Base-by-base conservation (phyloP, 306 rosid genomes). In the Lablab purpureus region DNA sequence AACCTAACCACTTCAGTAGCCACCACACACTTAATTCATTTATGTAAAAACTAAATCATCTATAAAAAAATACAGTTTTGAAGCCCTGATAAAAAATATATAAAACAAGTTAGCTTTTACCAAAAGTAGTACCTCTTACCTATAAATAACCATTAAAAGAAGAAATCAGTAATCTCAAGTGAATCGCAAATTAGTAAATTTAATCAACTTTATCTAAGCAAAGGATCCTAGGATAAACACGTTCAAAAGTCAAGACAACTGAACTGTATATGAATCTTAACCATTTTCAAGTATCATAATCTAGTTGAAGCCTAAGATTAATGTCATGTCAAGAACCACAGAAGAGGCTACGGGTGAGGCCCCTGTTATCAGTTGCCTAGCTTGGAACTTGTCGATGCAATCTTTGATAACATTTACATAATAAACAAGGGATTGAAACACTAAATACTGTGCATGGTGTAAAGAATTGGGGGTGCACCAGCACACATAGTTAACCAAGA, bases 341-440 rank as follows among this genome's bases (percentile, higher is more conserved):
- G 6, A 66, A 84, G 32, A 73, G 36, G 56, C 67, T 5, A 41
- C 6, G n/a, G 41, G 4, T 51, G 76, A 80, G 81, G 80, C 81
- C 78, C 68, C 75, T 70, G 75, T 56, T 41, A 74, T 52, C 0
- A 15, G 84, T 79, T 68, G 62, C 82, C 87, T 87, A 79, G 58
- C 67, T 79, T 71, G 73, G 77, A 72, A 83, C 80, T 80, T 74
- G 56, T 67, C 19, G 72, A 76, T 74, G 84, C 68, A 71, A 52
- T 47, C 25, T 52, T 76, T 77, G 74, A 56, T 83, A 79, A 85
- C 88, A 88, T 88, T 74, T 90, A 90, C 92, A 86, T 23, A 79
- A 79, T 86, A 77, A 80, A 84, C 82, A 81, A 68, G 80, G 71
- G 40, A 84, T 50, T 74, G 52, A 79, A 68, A 81, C 77, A 84